Base-by-base conservation (phyloP, 345 rosid genomes). In the Atalantia buxifolia region DNA sequence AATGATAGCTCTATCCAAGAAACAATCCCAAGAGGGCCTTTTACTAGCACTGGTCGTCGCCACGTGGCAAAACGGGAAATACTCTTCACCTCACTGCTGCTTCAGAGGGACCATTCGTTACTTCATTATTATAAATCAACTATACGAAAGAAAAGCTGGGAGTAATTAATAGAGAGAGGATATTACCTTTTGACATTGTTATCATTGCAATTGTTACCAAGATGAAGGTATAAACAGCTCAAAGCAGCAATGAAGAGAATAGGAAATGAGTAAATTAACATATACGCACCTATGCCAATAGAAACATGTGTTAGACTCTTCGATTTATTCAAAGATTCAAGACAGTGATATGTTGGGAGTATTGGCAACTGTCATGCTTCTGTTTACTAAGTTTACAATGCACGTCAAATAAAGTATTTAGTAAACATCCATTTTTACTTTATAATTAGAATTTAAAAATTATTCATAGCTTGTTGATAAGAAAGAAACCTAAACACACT, bases 1-100 rank as follows among this genome's bases (percentile, higher is more conserved):
- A 87, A 83, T 19, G 80, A 69, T 10, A 89, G 22, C 70, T 87
- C 92, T 36, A 31, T 82, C 60, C 84, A 83, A 1, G 90, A 82
- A 72, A 89, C 84, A 31, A 85, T 82, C 63, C 90, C 90, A 2
- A 89, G 78, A 30, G 90, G 88, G 4, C 90, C 88, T 76, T 76
- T 89, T 45, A 85, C 81, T 6, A 89, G 69, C 71, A 64, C 83
- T 1, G 88, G 90, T 61, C 66, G 69, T 72, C 67, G 85, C 92
- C 83, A 85, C 16, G 81, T 42, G 7, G 48, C 75, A 67, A 74
- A 53, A 4, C 31, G 18, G 24, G 67, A 14, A 45, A 13, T 13
- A 6, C 42, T 69, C 21, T 73, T 74, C 30, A 8, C 65, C 14
- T 31, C 24, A 36, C 80, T 59, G 79, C 36, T 28, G 18, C 73